These are phyloP conservation scores for Wickerhamomyces bovis DNA, from an alignment of 805 yeast genomes.

Conservation along the genomic window DNA sequence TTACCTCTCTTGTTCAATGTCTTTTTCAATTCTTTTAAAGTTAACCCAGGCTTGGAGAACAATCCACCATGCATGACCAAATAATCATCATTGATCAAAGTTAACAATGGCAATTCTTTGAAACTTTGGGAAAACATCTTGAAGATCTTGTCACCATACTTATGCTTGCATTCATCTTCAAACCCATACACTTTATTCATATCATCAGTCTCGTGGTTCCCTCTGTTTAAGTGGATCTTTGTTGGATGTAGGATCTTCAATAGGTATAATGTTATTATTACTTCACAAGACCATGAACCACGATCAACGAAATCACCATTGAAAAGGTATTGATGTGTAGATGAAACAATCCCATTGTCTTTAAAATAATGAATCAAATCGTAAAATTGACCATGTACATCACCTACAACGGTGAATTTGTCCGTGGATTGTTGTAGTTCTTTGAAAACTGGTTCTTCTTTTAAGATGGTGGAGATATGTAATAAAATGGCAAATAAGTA, in stretches of 20 bases:
- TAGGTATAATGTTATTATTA: conserved; percentile 72
- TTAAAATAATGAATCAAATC: conserved; percentile 80
- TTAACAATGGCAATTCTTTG: conserved; percentile 78
- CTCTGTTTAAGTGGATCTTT: conserved; percentile 74
- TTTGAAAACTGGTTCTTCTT: conserved; percentile 64
- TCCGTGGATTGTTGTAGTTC: conserved; percentile 42
- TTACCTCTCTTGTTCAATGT: conserved; percentile 80
- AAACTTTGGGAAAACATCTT: conserved; percentile 83
- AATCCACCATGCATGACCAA: conserved; percentile 95
- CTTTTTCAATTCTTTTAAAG: conserved; percentile 66
- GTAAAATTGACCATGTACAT: conserved; percentile 94
- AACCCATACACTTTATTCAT: conserved; percentile 97
- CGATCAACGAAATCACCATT: conserved; percentile 98
- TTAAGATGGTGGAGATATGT: conserved; percentile 59
- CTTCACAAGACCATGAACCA: conserved; percentile 98
- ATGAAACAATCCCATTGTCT: conserved; percentile 63
- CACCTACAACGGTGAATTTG: conserved; percentile 83
- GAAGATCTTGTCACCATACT: conserved; percentile 76
- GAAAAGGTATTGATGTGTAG: conserved; percentile 68
- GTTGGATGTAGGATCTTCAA: conserved; percentile 73
- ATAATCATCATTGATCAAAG: conserved; percentile 71
- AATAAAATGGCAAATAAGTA: conserved; percentile 79
- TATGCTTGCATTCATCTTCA: conserved; percentile 90
- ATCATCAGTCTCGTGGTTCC: conserved; percentile 94
- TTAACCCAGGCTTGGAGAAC: conserved; percentile 69